Conservation (phyloP, 108 stramenopile genomes). For the Cyclostephanos tholiformis region DNA sequence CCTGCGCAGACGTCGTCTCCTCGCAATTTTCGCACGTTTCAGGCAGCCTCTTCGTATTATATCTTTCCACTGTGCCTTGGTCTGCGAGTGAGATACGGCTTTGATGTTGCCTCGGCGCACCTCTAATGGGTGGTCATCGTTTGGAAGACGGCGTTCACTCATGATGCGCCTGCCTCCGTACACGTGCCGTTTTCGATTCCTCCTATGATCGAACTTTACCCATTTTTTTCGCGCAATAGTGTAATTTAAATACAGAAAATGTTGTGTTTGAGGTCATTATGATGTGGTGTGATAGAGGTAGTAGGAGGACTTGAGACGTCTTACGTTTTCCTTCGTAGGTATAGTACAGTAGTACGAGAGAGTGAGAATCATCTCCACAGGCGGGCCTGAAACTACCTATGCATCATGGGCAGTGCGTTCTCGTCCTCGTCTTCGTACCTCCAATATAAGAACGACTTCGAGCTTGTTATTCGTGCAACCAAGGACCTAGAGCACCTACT, state of each 20-base stretch:
- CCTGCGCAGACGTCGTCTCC: conserved; percentile 12
- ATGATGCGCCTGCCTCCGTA: not conserved
- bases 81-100: not conserved
- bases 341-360: too few species aligned
- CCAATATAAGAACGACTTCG: conserved; percentile 59
- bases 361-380: too few species aligned
- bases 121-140: not conserved
- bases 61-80: conserved; percentile 10
- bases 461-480: conserved; percentile 48
- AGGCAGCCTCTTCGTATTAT: conserved; percentile 19
- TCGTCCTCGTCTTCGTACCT: conserved; percentile 31
- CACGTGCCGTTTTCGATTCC: too few species aligned
- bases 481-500: conserved; percentile 58
- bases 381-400: too few species aligned
- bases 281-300: too few species aligned
- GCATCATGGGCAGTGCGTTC: conserved; percentile 30
- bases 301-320: too few species aligned
- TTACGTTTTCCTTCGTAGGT: too few species aligned
- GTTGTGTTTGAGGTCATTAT: too few species aligned
- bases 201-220: too few species aligned
- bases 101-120: conserved; percentile 7
- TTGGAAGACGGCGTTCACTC: conserved; percentile 3
- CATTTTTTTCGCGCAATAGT: too few species aligned
- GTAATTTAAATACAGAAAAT: too few species aligned
- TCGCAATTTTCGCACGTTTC: conserved; percentile 24